Evolutionary conservation across 1,284 basidiomycete genomes (phyloP).

Genomic region (Rhodofomes roseus): DNA sequence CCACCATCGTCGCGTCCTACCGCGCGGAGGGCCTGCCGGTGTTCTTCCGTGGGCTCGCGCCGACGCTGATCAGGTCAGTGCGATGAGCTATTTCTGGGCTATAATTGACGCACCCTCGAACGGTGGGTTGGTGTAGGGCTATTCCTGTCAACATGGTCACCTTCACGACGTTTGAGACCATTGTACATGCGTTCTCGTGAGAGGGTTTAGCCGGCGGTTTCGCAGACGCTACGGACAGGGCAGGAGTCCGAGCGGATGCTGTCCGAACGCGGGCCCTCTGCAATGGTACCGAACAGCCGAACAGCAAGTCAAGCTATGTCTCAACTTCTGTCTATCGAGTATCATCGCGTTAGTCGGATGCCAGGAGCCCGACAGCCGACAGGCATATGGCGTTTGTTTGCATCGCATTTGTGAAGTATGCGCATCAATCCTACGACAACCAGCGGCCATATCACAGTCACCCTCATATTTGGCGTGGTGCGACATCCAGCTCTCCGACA

Average conservation of each 20-base stretch:
- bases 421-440: too few species aligned
- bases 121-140: slow-evolving; percentile 24
- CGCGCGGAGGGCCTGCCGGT: slow-evolving; percentile 60
- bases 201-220: neutral
- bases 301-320: too few species aligned
- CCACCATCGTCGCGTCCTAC: slow-evolving; percentile 60
- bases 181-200: slow-evolving; percentile 35
- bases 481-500: too few species aligned
- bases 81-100: neutral
- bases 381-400: too few species aligned
- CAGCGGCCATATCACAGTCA: too few species aligned
- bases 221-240: neutral
- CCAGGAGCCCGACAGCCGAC: too few species aligned
- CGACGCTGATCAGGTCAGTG: slow-evolving; percentile 74
- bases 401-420: too few species aligned
- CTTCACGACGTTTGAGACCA: slow-evolving; percentile 48
- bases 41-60: slow-evolving; percentile 73
- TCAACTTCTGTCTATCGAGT: too few species aligned
- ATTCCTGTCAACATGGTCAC: slow-evolving; percentile 57
- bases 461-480: too few species aligned
- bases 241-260: neutral
- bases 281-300: too few species aligned
- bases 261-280: neutral
- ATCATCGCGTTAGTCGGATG: too few species aligned
- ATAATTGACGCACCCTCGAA: neutral